Evolutionary conservation across 345 rosid genomes (phyloP), one percentile per base, ranked within the genome.

Genomic region (Populus deltoides): DNA sequence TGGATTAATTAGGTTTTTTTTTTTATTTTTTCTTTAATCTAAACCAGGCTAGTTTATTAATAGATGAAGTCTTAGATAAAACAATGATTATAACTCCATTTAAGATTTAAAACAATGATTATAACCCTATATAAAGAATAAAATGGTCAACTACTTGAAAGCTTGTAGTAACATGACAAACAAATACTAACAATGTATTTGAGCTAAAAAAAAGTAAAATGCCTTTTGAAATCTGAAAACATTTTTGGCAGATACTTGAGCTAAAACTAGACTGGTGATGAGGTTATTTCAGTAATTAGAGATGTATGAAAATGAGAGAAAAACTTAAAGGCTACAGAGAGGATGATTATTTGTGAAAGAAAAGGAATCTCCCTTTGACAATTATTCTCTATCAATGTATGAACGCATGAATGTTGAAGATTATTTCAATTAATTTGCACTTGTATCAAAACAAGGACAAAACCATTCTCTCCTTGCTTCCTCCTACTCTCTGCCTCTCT

Each of bases 321-420:
- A 27, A 59, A 24, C 29, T n/a, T 10, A 1, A 25, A 25, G n/a
- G 13, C 25, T 41, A 24, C 5, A 10, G 3, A 9, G 66, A 9
- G 73, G 71, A 41, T 71, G 77, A 31, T 36, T 78, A 74, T 70
- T 62, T 61, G 35, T 29, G 51, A 75, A 75, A 68, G 61, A 63
- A 55, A 49, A 81, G 38, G 81, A 83, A 81, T 83, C 84, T 78
- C 57, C 39, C 33, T 2, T 7, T 66, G 81, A 72, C 80, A 79
- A 80, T 76, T 15, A 72, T 0, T 41, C 13, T 41, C 45, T 41
- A 41, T 2, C 13, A 41, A 3, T 41, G 45, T 12, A 10, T 41
- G 45, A 41, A 12, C 2, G 13, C 45, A 41, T 41, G 45, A 41
- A 3, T 41, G 45, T 41, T 41, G 45, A 41, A 41, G 45, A 12